These are phyloP conservation scores for Cryphonectria radicalis DNA, from an alignment of 2,329 filamentous ascomycete genomes.

Conservation along the genomic window DNA sequence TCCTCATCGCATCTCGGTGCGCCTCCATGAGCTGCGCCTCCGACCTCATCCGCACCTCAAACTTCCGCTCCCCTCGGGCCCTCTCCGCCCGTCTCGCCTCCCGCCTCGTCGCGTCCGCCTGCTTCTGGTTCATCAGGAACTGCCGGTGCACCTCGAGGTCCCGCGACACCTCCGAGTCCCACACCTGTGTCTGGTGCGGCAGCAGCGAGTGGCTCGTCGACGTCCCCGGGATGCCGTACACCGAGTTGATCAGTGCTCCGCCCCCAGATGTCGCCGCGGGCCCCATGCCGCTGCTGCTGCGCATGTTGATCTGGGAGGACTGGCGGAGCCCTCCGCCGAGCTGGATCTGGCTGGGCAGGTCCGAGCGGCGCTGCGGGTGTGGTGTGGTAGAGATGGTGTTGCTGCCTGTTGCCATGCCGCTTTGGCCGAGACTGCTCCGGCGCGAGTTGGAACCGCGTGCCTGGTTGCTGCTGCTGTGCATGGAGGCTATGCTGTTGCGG, in stretches of 20 bases:
- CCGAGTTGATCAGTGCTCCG: constrained; percentile 26
- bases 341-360: constrained; percentile 50
- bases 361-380: constrained; percentile 55
- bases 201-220: constrained; percentile 29
- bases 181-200: constrained; percentile 34
- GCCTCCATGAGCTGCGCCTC: constrained; percentile 71
- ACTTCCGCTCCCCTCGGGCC: constrained; percentile 62
- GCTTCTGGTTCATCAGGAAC: constrained; percentile 63
- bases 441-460: constrained; percentile 1
- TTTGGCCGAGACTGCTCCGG: background rate
- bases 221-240: constrained; percentile 28
- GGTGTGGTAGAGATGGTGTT: constrained; percentile 53
- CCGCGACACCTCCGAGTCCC: constrained; percentile 49
- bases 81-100: constrained; percentile 62
- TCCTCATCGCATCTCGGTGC: constrained; percentile 79
- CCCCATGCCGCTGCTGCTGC: constrained; percentile 41
- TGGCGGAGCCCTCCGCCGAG: constrained; percentile 68
- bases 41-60: constrained; percentile 77
- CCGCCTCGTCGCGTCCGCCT: constrained; percentile 63
- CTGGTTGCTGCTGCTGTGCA: constrained; percentile 22
- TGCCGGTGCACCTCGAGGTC: constrained; percentile 59
- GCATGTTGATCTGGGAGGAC: constrained; percentile 66
- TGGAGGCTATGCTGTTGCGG: constrained; percentile 48
- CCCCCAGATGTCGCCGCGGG: background rate
- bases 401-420: constrained; percentile 22